Base-by-base conservation (phyloP, 768 basidiomycete genomes). In the Mycena leptocephala region DNA sequence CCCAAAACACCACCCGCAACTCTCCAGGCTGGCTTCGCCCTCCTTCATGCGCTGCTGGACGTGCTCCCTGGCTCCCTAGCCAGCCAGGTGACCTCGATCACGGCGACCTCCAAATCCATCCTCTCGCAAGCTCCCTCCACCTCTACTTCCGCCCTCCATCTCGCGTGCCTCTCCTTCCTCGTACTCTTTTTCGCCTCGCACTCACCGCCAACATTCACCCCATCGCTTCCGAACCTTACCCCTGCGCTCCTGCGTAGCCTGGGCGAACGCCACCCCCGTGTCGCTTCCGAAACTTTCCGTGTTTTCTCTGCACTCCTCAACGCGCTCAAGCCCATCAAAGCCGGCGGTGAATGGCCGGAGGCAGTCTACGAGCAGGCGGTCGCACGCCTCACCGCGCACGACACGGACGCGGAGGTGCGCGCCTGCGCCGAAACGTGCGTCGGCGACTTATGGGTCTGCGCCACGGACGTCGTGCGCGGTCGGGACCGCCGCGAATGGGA, bases 391-490 rank as follows among this genome's bases (percentile, higher is more conserved):
- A 90, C 87, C 63, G 94, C 90, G 58, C 92, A 95, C 75, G 95
- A 97, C 78, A 97, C 97, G 1, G 98, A 99, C 82, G 93, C 95
- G 5, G 97, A 98, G 77, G 96, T 99, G 26, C 92, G 97, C 43
- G 89, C 90, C 30, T 92, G 90, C 76, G 97, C 97, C 0, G 94
- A 99, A 79, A 93, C 94, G 37, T 92, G 92, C 62, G 90, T 98
- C 55, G 97, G 94, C 1, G 94, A 97, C 81, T 86, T 99, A 11
- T 96, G 98, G 93, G 90, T 96, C 64, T 94, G 93, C 78, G 96
- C 97, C 1, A 93, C 95, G 0, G 95, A 97, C 59, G 84, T 92
- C 18, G 88, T 95, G 41, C 89, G 84, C 77, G 82, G 85, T 2
- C 94, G 94, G 82, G 90, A 90, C 51, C 89, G 91, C 66, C 91